Evolutionary conservation across 2,329 filamentous ascomycete species (phyloP).

Genomic region (Sclerotiophoma versabilis): DNA sequence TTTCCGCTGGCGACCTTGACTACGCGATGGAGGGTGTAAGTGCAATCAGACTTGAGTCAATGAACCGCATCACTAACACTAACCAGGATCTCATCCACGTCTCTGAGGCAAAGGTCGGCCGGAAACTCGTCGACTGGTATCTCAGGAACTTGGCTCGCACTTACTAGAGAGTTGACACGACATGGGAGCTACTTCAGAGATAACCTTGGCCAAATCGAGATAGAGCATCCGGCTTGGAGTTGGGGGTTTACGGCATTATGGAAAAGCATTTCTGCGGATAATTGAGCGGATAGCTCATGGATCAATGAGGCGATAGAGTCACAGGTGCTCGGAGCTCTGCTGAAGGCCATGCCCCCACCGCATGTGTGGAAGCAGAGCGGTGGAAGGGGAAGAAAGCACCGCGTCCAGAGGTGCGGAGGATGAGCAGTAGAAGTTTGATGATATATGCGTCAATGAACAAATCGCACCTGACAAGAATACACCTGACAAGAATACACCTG

Average conservation of each 20-base stretch:
- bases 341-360: slow-evolving; percentile 16
- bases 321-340: slow-evolving; percentile 16
- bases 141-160: slow-evolving; percentile 94
- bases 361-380: slow-evolving; percentile 20
- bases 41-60: slow-evolving; percentile 34
- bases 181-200: slow-evolving; percentile 10
- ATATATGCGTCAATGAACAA: slow-evolving; percentile 18
- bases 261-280: slow-evolving; percentile 41
- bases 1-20: slow-evolving; percentile 94
- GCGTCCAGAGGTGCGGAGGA: slow-evolving; percentile 12
- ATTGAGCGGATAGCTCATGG: slow-evolving; percentile 17
- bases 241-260: slow-evolving; percentile 38
- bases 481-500: too few species aligned
- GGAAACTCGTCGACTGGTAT: slow-evolving; percentile 98
- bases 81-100: slow-evolving; percentile 92
- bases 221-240: slow-evolving; percentile 49
- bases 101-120: slow-evolving; percentile 96
- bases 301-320: slow-evolving; percentile 22
- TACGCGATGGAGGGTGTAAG: slow-evolving; percentile 93
- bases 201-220: slow-evolving; percentile 25
- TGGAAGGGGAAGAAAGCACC: slow-evolving; percentile 21
- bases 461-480: slow-evolving; percentile 7
- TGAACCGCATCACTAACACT: slow-evolving; percentile 27
- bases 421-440: slow-evolving; percentile 27
- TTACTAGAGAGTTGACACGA: slow-evolving; percentile 66